Percentiles rank a stretch among this genome's conserved stretches.
Conservation (phyloP, 78 protist genomes). For the Cavenderia fasciculata region DNA sequence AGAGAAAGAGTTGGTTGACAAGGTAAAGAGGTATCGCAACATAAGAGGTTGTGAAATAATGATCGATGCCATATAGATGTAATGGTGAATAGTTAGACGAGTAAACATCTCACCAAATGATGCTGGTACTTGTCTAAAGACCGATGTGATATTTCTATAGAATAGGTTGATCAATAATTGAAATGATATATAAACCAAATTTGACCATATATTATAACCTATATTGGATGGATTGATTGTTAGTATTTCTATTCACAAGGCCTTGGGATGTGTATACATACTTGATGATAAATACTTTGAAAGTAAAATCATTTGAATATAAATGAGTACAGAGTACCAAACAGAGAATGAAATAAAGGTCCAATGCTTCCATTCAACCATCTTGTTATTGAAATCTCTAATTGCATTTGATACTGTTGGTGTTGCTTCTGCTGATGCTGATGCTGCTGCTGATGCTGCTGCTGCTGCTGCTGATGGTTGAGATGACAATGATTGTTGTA, state of each 20-base stretch:
- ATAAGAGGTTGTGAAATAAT: conserved; percentile 4
- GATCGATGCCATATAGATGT: neutral
- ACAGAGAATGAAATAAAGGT: conserved; percentile 5
- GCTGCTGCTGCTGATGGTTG: neutral
- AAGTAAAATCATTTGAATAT: conserved; percentile 4
- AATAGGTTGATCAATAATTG: neutral
- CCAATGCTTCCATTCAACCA: conserved; percentile 4
- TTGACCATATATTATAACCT: neutral
- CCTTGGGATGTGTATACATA: neutral
- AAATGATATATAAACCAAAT: neutral
- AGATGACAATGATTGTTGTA: no score
- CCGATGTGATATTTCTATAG: neutral
- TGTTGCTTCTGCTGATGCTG: neutral
- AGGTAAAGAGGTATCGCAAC: neutral
- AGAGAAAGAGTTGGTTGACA: conserved; percentile 13
- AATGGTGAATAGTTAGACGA: neutral
- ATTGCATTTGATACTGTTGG: neutral
- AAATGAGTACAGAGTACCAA: neutral
- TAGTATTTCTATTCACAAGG: neutral
- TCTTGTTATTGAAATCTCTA: neutral
- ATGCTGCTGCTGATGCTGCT: neutral
- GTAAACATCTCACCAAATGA: conserved; percentile 18
- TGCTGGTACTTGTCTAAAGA: conserved; percentile 56
- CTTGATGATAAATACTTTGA: neutral
- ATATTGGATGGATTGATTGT: neutral